Evolutionary conservation across 345 rosid species (phyloP).

Genomic region (Fremontodendron californicum): DNA sequence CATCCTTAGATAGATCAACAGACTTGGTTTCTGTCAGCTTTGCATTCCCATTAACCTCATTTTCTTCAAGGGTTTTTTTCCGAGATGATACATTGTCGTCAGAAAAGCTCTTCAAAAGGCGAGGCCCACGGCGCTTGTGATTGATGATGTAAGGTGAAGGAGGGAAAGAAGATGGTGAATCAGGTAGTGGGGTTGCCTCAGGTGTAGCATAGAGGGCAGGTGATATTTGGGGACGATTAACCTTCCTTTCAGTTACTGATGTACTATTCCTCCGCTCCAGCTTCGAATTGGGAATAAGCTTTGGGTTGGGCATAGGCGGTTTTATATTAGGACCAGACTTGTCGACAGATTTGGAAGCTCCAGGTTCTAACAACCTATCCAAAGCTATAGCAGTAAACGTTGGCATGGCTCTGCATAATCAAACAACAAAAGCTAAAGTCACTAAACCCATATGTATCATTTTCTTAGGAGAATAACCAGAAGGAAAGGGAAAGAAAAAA

Average conservation of each 20-base stretch:
- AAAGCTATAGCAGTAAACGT: constrained; percentile 61
- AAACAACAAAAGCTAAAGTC: constrained; percentile 4
- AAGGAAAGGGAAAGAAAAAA: background rate
- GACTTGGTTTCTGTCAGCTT: constrained; percentile 25
- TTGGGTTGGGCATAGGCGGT: constrained; percentile 30
- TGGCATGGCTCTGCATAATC: constrained; percentile 63
- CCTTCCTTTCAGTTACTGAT: constrained; percentile 36
- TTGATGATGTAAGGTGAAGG: constrained; percentile 81
- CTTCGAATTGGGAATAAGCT: constrained; percentile 36
- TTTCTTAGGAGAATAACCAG: background rate
- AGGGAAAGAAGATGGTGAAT: constrained; percentile 71
- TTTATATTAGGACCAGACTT: constrained; percentile 29
- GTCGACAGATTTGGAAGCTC: constrained; percentile 46
- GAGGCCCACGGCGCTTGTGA: constrained; percentile 74
- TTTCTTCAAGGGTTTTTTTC: constrained; percentile 30
- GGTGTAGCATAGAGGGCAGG: constrained; percentile 83
- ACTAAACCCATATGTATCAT: background rate
- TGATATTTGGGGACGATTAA: constrained; percentile 51
- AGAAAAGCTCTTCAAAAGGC: constrained; percentile 52
- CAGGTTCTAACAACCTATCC: constrained; percentile 59
- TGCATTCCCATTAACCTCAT: constrained; percentile 20
- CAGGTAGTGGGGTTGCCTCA: constrained; percentile 61
- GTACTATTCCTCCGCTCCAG: constrained; percentile 36
- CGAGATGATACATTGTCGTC: constrained; percentile 36
- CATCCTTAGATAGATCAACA: constrained; percentile 22